Conservation (phyloP, 2,329 filamentous ascomycete species). For the Calonectria crousiana region DNA sequence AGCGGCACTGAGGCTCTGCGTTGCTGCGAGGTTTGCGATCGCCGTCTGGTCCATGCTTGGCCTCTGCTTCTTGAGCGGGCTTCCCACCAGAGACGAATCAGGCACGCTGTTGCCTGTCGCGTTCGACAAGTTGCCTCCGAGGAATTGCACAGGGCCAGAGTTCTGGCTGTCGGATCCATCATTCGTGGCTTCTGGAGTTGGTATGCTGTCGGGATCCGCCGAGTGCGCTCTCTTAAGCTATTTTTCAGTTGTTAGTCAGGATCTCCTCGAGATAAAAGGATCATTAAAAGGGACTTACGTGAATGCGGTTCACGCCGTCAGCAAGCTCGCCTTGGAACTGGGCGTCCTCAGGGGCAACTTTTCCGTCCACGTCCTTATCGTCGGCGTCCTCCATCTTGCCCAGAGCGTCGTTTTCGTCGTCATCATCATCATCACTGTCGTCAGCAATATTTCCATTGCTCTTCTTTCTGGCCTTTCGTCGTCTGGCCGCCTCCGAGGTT, state of each 20-base stretch:
- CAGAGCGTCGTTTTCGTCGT: constrained; percentile 71
- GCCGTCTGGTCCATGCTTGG: constrained; percentile 61
- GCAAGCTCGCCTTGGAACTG: constrained; percentile 80
- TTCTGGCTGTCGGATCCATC: constrained; percentile 52
- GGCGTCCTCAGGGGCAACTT: constrained; percentile 78
- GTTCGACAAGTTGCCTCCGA: constrained; percentile 27
- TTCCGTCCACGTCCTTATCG: constrained; percentile 70
- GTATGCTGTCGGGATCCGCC: constrained; percentile 70
- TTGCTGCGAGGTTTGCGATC: constrained; percentile 41
- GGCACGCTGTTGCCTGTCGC: constrained; percentile 36
- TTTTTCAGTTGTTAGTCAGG: constrained; percentile 30
- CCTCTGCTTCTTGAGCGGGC: constrained; percentile 81
- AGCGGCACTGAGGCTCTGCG: constrained; percentile 52
- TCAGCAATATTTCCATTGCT: constrained; percentile 75
- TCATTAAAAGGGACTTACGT: constrained; percentile 63
- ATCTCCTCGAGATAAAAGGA: neutral
- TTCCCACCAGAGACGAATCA: constrained; percentile 66
- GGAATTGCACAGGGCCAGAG: constrained; percentile 28
- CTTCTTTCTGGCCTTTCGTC: constrained; percentile 71
- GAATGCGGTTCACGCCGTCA: constrained; percentile 85
- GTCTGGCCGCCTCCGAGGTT: constrained; percentile 65
- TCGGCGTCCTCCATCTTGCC: constrained; percentile 75
- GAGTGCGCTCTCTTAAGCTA: constrained; percentile 87
- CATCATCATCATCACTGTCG: constrained; percentile 83
- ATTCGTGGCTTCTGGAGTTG: constrained; percentile 53